Conservation (phyloP, 257 asterid species). For the Mitragyna speciosa region DNA sequence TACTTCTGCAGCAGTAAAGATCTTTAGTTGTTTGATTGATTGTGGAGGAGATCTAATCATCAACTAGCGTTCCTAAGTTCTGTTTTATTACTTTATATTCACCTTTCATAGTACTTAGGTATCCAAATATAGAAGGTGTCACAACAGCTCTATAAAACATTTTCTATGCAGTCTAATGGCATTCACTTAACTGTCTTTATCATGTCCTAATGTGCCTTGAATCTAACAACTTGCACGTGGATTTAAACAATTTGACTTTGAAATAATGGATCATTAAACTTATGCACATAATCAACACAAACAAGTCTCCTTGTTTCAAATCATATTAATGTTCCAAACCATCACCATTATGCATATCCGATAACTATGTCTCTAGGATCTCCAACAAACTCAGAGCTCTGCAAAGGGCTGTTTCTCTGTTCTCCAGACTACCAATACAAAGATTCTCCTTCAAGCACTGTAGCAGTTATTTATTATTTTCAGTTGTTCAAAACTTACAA, state of each 20-base stretch:
- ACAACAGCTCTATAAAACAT: background rate
- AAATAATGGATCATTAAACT: background rate
- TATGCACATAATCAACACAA: background rate
- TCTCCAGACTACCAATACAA: background rate
- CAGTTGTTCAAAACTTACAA: background rate
- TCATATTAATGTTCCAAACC: background rate
- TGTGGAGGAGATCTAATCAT: background rate
- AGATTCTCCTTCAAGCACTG: background rate
- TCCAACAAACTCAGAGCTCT: background rate
- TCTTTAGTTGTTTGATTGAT: background rate
- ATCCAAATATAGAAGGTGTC: background rate
- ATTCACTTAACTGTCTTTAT: background rate
- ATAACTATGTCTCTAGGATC: background rate
- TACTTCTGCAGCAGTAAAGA: background rate
- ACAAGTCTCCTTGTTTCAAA: background rate
- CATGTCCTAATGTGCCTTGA: background rate
- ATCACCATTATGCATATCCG: too few relatives aligned
- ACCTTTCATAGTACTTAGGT: background rate
- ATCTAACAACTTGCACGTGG: background rate
- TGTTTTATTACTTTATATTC: background rate
- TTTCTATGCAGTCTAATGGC: background rate
- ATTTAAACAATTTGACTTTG: background rate
- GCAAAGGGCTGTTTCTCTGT: background rate
- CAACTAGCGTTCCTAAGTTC: background rate
- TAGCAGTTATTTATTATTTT: background rate